Percentiles rank a stretch among this genome's conserved stretches.
Conservation (phyloP, 1,284 basidiomycete genomes). For the Leccinum solheimii region DNA sequence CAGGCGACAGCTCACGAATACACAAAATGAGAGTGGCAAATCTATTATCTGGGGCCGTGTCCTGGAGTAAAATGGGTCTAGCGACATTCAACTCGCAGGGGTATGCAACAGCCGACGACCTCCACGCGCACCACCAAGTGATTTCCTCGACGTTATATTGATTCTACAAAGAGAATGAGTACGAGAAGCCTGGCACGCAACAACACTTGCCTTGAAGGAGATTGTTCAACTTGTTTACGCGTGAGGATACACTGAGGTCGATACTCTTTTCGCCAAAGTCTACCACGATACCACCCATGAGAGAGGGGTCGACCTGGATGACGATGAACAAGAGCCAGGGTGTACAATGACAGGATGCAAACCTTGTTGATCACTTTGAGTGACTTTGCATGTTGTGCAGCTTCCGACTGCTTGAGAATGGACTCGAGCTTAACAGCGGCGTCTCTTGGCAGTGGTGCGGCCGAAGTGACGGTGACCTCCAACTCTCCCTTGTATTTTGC, state of each 20-base stretch:
- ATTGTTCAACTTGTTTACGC: slow-evolving; percentile 93
- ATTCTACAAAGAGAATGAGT: slow-evolving; percentile 33
- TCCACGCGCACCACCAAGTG: slow-evolving; percentile 2
- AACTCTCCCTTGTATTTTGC: slow-evolving; percentile 92
- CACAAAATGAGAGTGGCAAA: neutral
- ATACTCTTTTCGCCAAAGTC: slow-evolving; percentile 99
- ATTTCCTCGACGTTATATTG: slow-evolving; percentile 32
- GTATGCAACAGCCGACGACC: slow-evolving; percentile 3
- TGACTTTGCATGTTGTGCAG: slow-evolving; percentile 81
- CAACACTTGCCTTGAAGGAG: slow-evolving; percentile 69
- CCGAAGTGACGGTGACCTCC: slow-evolving; percentile 90
- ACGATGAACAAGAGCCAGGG: slow-evolving; percentile 8
- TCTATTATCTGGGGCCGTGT: neutral
- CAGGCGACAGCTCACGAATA: neutral
- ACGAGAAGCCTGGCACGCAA: neutral
- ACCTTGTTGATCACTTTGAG: slow-evolving; percentile 90
- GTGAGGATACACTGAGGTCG: slow-evolving; percentile 90
- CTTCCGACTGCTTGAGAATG: slow-evolving; percentile 80
- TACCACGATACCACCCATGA: slow-evolving; percentile 89
- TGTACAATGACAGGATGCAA: slow-evolving; percentile 15
- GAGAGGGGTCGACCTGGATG: slow-evolving; percentile 77
- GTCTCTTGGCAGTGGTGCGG: slow-evolving; percentile 74
- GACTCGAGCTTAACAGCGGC: slow-evolving; percentile 76
- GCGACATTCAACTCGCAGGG: neutral
- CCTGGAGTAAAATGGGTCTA: slow-evolving; percentile 2